phyloP scores from a whole-genome alignment of 441 rosid genomes.

The Eruca vesicaria region DNA sequence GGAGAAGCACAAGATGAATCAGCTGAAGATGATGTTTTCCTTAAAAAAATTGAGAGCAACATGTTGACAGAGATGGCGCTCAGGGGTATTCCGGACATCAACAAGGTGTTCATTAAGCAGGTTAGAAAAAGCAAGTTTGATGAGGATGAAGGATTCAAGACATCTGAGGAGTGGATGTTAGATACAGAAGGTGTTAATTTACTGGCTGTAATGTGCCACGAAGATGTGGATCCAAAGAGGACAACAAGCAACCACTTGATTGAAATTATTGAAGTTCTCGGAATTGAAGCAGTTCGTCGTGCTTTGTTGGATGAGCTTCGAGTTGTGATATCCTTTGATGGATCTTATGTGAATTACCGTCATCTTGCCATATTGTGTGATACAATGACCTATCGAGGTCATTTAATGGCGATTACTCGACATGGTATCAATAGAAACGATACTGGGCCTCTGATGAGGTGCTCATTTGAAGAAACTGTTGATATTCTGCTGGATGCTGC shows the following conservation, averaged over 20 bases:
- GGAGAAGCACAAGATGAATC: conserved; percentile 88
- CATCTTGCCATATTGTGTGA: conserved; percentile 97
- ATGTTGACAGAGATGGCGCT: conserved; percentile 99
- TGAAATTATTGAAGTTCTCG: conserved; percentile 94
- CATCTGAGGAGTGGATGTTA: conserved; percentile 93
- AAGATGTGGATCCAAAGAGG: conserved; percentile 88
- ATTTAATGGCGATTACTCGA: conserved; percentile 98
- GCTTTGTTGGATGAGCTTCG: conserved; percentile 91
- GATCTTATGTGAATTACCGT: conserved; percentile 93
- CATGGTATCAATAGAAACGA: conserved; percentile 97
- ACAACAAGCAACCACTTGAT: conserved; percentile 97
- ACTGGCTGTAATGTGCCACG: conserved; percentile 93
- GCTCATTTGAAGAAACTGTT: conserved; percentile 98
- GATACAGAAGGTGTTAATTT: conserved; percentile 99
- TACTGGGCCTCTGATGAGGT: conserved; percentile 98
- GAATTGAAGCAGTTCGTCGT: conserved; percentile 96
- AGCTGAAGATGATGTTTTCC: conserved; percentile 98
- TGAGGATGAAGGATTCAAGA: conserved; percentile 77
- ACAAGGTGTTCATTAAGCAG: conserved; percentile 91
- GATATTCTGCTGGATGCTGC: conserved; percentile 99
- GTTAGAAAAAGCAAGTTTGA: conserved; percentile 81
- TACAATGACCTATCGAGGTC: conserved; percentile 99
- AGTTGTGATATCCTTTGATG: conserved; percentile 95
- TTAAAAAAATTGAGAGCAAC: conserved; percentile 97
- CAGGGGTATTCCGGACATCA: conserved; percentile 95